Base-by-base conservation (phyloP, 1,139 yeast genomes). In the Candida tetrigidarum region DNA sequence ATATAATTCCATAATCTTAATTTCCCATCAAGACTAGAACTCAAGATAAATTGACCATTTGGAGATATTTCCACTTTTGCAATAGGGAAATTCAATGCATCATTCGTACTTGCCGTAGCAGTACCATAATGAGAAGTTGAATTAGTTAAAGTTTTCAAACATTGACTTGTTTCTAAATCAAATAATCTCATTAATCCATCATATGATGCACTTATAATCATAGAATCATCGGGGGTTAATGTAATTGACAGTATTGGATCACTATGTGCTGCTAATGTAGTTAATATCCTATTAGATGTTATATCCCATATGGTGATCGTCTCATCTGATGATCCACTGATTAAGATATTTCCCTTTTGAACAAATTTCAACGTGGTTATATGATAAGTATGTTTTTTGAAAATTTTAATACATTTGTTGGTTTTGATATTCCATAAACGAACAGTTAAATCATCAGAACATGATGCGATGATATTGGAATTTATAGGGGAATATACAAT, bases 261-360 rank as follows among this genome's bases (percentile, higher is more conserved):
- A 0, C 96, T 82, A 63, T 93, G 99, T 0, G 99, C 98, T 14
- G 96, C 89, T 46, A 93, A 69, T 0, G 96, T 89, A 57, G 87
- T 83, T 54, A 91, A 67, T 41, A 88, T 80, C 40, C 76, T 76
- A 0, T 96, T 95, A 20, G 83, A 75, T 29, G 79, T 70, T 5
- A 86, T 79, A 63, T 92, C 97, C 99, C 99, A 93, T 3, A 92
- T 77, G 40, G 91, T 80, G 18, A 93, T 85, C 39, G 92, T 91
- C 58, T 93, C 99, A 63, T 93, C 99, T 35, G 95, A 83, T 1
- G 96, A 82, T 0, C 96, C 96, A 39, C 92, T 81, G 20, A 89
- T 83, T 20, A 93, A 63, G 19, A 93, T 65, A 54, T 90, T 89
- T 0, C 97, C 96, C 59, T 84, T 84, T 37, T 73, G 65, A 49